Percentiles rank a stretch among this genome's conserved stretches.
These are phyloP conservation scores for Scheffersomyces quercinus DNA, from an alignment of 1,139 yeast genomes.

Conservation along the genomic window DNA sequence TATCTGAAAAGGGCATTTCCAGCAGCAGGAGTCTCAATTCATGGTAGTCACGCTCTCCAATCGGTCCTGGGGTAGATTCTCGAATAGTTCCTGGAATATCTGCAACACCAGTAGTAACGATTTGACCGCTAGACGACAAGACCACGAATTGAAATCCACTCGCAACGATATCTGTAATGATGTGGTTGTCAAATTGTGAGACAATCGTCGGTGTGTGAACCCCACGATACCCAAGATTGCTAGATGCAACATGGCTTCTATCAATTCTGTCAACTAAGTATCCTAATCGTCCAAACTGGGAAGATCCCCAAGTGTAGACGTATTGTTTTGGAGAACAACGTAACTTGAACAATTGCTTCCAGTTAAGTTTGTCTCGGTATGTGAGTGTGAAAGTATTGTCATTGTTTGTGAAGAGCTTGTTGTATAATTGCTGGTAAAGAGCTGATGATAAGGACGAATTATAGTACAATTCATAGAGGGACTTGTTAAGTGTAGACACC, in stretches of 20 bases:
- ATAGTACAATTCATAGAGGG: constrained; percentile 24
- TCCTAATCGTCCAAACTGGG: constrained; percentile 59
- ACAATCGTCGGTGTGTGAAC: constrained; percentile 46
- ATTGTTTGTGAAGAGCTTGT: constrained; percentile 51
- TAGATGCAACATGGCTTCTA: constrained; percentile 22
- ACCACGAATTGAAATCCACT: constrained; percentile 52
- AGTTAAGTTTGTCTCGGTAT: constrained; percentile 35
- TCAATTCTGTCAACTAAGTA: constrained; percentile 35
- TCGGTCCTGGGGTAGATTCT: constrained; percentile 23
- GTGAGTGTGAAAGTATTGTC: constrained; percentile 14
- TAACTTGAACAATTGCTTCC: constrained; percentile 52
- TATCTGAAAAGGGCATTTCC: constrained; percentile 9
- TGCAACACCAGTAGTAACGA: background rate
- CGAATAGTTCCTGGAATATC: background rate
- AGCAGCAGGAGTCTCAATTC: background rate
- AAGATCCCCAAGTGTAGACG: constrained; percentile 66
- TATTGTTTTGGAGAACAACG: constrained; percentile 41
- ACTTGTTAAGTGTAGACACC: constrained; percentile 46
- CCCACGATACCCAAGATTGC: constrained; percentile 15
- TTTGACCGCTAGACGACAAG: background rate
- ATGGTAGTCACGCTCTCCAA: constrained; percentile 15
- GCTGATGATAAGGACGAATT: constrained; percentile 30
- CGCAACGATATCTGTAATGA: constrained; percentile 57
- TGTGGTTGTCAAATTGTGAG: constrained; percentile 29
- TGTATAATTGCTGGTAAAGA: constrained; percentile 49